Base-by-base conservation (phyloP, 495 filamentous ascomycete species). In the Penicillium steckii region DNA sequence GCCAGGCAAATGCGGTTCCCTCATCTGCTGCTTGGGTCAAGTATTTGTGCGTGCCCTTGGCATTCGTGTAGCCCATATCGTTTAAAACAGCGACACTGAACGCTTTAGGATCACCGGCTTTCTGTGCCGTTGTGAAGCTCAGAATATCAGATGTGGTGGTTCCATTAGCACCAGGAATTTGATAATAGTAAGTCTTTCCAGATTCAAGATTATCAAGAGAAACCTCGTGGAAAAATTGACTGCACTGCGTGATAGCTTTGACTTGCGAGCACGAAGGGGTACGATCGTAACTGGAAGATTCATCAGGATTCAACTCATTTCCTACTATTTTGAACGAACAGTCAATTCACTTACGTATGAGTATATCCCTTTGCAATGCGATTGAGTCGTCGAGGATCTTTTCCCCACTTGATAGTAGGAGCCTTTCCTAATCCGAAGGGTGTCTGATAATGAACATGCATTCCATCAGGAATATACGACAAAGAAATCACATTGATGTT, bases 401-500 rank as follows among this genome's bases (percentile, higher is more conserved):
- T 66, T 12, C 78, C 78, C 62, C 68, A 81, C 13, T 69, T 53
- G 17, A 81, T 66, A 3, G 64, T 55, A 1, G 78, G 76, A 9
- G 60, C 50, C 15, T 53, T 52, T 4, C 70, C 73, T 43, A 81
- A 52, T 7, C 78, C 78, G 48, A 79, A 81, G 8, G 78, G 77
- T 8, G 78, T 81, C 64, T 81, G 78, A 60, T 73, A 81, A 61
- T 80, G 78, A 50, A 80, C 69, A 55, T 75, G 76, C 50, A 80
- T 71, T 19, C 78, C 78, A 32, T 69, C 59, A 0, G 76, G 77
- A 15, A 80, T 23, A 52, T 79, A 81, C 3, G 76, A 71, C 44
- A 76, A 38, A 13, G 71, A 70, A 50, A 81, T 79, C 42, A 81
- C 77, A 59, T 81, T 80, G 60, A 81, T 61, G 51, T 81, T 81